Evolutionary conservation across 306 rosid species (phyloP).

Genomic region (Senna siamea): DNA sequence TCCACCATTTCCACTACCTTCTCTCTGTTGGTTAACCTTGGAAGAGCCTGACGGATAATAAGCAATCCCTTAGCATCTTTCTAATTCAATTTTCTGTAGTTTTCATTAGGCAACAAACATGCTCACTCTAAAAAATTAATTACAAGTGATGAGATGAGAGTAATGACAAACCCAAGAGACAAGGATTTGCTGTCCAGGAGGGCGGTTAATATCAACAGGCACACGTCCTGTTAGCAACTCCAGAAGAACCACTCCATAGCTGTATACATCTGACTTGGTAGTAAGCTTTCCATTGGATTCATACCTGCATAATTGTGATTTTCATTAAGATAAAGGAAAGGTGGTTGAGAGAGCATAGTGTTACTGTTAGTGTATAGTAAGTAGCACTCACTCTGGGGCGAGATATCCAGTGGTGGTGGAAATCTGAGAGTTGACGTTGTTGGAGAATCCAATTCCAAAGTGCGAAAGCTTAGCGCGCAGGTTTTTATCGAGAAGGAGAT

Average conservation of each 20-base stretch:
- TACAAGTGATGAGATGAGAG: background rate
- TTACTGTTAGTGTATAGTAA: too few species aligned
- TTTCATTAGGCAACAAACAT: too few species aligned
- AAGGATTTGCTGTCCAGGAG: conserved; percentile 89
- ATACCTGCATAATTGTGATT: conserved; percentile 62
- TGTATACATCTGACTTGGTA: conserved; percentile 90
- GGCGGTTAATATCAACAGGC: conserved; percentile 79
- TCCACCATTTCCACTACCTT: conserved; percentile 88
- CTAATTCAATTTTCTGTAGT: too few species aligned
- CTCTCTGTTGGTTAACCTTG: conserved; percentile 85
- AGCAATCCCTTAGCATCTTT: too few species aligned
- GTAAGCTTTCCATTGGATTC: conserved; percentile 90
- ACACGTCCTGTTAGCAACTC: conserved; percentile 94
- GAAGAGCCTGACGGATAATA: conserved; percentile 81
- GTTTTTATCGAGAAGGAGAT: conserved; percentile 71
- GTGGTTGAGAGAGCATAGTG: too few species aligned
- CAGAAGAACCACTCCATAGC: conserved; percentile 92
- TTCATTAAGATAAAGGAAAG: too few species aligned
- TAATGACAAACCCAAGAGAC: conserved; percentile 84
- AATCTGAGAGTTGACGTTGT: conserved; percentile 81
- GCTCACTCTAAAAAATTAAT: too few species aligned
- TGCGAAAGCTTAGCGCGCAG: conserved; percentile 89
- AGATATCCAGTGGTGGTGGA: conserved; percentile 94
- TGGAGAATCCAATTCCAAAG: conserved; percentile 77
- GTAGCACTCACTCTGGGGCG: conserved; percentile 99